Base-by-base conservation (phyloP, 495 filamentous ascomycete species). In the Parathielavia hyrcaniae region DNA sequence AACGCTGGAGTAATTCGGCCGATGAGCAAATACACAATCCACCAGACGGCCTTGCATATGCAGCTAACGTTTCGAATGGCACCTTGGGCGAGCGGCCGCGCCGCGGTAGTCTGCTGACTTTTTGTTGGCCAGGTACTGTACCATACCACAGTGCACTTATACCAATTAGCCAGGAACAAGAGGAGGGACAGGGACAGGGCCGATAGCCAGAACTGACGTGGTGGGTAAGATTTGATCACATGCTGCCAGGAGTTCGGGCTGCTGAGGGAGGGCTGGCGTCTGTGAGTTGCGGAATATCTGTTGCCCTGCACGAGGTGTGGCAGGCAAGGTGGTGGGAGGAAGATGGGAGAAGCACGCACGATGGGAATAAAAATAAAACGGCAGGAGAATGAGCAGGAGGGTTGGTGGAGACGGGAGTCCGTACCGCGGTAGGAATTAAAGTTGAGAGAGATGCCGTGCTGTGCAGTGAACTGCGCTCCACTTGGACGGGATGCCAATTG, bases 231-330 rank as follows among this genome's bases (percentile, higher is more conserved):
- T 32, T 9, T 30, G 40, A 5, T 48, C 38, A 44, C 47, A 44
- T 50, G 47, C 20, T 35, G 26, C 26, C 6, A 30, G 26, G 26
- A 30, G 26, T 23, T n/a, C n/a, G n/a, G n/a, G n/a, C n/a, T n/a
- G n/a, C 26, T 20, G 32, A 32, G 44, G 30, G 26, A 26, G 23
- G 44, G 35, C 41, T 52, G 40, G 47, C 45, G 30, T 52, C 45
- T 45, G 45, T 64, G 61, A 57, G 59, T 61, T 53, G 19, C 12
- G 50, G 14, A 17, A 63, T 60, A 50, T 61, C 53, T 43, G 43
- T 1, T 39, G 38, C 58, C 53, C 58, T 54, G 61, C 61, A 32
- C 22, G 38, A 40, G 8, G 19, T 10, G 17, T 52, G 55, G 52
- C 36, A 9, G n/a, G 23, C 13, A 39, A n/a, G n/a, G n/a, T n/a